These are phyloP conservation scores for Parastagonospora nodorum DNA, from an alignment of 2,329 filamentous ascomycete genomes.

Conservation along the genomic window DNA sequence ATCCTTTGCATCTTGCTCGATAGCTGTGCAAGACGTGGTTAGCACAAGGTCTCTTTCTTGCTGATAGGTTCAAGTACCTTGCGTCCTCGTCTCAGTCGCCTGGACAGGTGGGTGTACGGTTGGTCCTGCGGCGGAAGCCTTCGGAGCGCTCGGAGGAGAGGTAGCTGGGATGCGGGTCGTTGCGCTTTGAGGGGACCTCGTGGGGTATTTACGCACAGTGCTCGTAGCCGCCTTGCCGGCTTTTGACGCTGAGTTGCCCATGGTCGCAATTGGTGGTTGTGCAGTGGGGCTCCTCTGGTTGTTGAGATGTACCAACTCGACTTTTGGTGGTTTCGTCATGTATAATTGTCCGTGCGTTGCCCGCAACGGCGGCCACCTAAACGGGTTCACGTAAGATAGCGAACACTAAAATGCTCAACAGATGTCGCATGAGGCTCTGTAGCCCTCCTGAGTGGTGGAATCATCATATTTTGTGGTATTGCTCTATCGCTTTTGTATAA, in stretches of 20 bases:
- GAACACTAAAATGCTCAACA: not conserved
- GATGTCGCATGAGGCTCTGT: not conserved
- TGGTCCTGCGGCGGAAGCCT: constrained; percentile 43
- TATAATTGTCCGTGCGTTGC: too few species aligned
- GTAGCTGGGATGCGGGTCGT: constrained; percentile 35
- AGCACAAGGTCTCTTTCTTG: not conserved
- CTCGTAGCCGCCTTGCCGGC: constrained; percentile 56
- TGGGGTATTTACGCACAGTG: constrained; percentile 62
- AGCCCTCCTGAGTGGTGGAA: not conserved
- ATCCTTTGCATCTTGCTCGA: constrained; percentile 66
- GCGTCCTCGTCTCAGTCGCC: constrained; percentile 45
- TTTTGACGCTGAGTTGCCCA: constrained; percentile 67
- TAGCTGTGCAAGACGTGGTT: constrained; percentile 44
- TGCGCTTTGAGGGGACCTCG: constrained; percentile 49
- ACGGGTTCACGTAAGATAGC: not conserved
- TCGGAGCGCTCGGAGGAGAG: constrained; percentile 36
- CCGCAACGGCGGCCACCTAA: not conserved
- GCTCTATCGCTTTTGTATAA: not conserved
- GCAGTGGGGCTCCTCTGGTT: constrained; percentile 15
- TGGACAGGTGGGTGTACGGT: constrained; percentile 48
- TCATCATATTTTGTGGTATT: constrained; percentile 1
- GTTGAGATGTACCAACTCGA: constrained; percentile 24
- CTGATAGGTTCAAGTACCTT: constrained; percentile 35
- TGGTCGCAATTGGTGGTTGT: constrained; percentile 31
- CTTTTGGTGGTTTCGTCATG: not conserved